Base-by-base conservation (phyloP, 106 monocot genomes). In the Acorus calamus region DNA sequence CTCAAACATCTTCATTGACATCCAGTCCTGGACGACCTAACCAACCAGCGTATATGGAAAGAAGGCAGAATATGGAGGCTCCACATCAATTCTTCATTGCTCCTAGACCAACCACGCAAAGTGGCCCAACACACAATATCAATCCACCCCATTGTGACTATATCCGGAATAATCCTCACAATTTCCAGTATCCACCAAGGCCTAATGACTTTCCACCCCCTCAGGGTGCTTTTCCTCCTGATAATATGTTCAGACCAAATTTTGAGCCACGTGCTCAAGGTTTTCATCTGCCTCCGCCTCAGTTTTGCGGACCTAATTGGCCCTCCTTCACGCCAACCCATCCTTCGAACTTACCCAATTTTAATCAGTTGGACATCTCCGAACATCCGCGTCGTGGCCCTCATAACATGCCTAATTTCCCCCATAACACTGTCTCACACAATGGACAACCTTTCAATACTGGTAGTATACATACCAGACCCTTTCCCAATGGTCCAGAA, bases 331-430 rank as follows among this genome's bases (percentile, higher is more conserved):
- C 60, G 46, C 46, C 76, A 57, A 55, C 50, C 4, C 58, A 69
- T 44, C 42, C 68, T 11, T 11, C 75, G 59, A 75, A 53, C 44
- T 41, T 55, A 69, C 76, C 69, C 74, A 59, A 77, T 65, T 55
- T 83, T 5, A 69, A 13, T 66, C 65, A 44, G 48, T 53, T 66
- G 55, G 64, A 55, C 64, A 63, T 67, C 50, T 66, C 77, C 43
- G 66, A 55, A 42, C 53, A 58, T 65, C 76, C 82, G 50, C 52
- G 43, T 42, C n/a, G 56, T 60, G 6, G 44, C 63, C 14, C 76
- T 61, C 79, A 73, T 14, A 59, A 46, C 49, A 67, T 4, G 28
- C 3, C 53, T 12, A 63, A 53, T 62, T 45, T 57, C 63, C 71
- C 49, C 46, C 14, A 42, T 14, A 66, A n/a, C 13, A 11, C 10